Percentiles rank a stretch among this genome's conserved stretches.
Evolutionary conservation across 768 basidiomycete genomes (phyloP).

Genomic region (Coprinopsis sp.): DNA sequence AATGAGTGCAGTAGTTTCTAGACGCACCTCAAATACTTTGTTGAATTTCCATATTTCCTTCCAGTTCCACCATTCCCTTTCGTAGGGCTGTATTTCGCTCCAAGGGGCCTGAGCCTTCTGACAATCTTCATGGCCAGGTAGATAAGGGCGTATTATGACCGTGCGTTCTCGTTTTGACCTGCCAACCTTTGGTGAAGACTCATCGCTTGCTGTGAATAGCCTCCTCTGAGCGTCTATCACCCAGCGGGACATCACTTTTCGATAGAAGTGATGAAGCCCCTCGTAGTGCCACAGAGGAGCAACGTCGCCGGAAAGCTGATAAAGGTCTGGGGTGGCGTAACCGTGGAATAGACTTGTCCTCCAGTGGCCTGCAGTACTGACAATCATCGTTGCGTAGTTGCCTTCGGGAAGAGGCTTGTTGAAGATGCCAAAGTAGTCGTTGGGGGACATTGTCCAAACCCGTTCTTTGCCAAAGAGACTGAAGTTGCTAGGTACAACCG

Average conservation of each 20-base stretch:
- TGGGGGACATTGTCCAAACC: constrained; percentile 48
- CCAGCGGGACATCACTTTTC: constrained; percentile 53
- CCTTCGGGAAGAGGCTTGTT: constrained; percentile 40
- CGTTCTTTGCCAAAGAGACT: constrained; percentile 52
- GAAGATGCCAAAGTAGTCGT: constrained; percentile 51
- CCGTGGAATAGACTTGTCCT: constrained; percentile 49
- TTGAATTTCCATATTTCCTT: constrained; percentile 55
- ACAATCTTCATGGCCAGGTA: constrained; percentile 65
- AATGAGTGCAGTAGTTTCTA: not conserved
- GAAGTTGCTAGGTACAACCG: constrained; percentile 17
- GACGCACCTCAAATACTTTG: constrained; percentile 48
- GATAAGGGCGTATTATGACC: constrained; percentile 55
- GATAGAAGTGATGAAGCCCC: constrained; percentile 52
- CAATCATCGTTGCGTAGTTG: constrained; percentile 58
- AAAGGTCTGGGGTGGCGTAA: constrained; percentile 15
- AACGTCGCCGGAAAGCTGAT: not conserved
- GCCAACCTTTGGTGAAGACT: no score
- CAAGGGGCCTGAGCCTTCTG: constrained; percentile 45
- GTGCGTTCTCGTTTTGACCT: constrained; percentile 24
- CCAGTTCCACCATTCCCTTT: constrained; percentile 62
- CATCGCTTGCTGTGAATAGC: constrained; percentile 29
- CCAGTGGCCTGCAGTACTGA: constrained; percentile 69
- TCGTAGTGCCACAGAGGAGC: constrained; percentile 48
- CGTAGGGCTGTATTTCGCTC: constrained; percentile 39
- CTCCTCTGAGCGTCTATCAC: constrained; percentile 44